Base-by-base conservation (phyloP, 2,329 filamentous ascomycete species). In the Pezicula neosporulosa region DNA sequence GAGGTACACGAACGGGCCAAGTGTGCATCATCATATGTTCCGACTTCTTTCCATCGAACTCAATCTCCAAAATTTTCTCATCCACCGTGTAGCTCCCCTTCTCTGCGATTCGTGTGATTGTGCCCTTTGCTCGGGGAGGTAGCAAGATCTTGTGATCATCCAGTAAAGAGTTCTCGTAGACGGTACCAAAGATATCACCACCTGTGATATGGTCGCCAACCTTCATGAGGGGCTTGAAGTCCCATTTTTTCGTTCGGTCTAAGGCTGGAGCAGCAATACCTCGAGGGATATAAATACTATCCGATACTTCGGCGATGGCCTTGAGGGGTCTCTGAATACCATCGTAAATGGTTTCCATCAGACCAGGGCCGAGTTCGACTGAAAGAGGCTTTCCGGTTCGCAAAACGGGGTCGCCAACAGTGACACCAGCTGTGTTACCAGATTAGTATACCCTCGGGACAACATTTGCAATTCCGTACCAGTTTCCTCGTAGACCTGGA, bases 271-370 rank as follows among this genome's bases (percentile, higher is more conserved):
- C 82, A 51, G 89, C 75, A 68, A 99, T 93, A 72, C 94, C 94
- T 63, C 94, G 90, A 65, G 94, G 94, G 59, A 99, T 99, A 73
- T 99, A 99, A 72, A 99, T 99, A 72, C 89, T 91, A 67, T 90
- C 77, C 48, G 91, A 85, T 45, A 81, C 73, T 38, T 86, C 77
- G 62, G 90, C 78, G 66, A 99, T 99, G 60, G 83, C 85, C 74
- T 87, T 87, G 63, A 99, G 85, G 47, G 94, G 94, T 68, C 94
- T 87, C 73, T 99, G 94, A 66, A 99, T 99, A 77, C 94, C 94
- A 71, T 99, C 94, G 80, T 97, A 99, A 72, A 99, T 99, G 61
- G 94, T 97, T 76, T 97, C 93, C 82, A 99, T 90, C 71, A 99
- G 78, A 69, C 94, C 94, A 58, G 94, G 94, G 47, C 94, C 94